Evolutionary conservation across 345 rosid genomes (phyloP), one percentile per base, ranked within the genome.

Genomic region (Anacardium occidentale): DNA sequence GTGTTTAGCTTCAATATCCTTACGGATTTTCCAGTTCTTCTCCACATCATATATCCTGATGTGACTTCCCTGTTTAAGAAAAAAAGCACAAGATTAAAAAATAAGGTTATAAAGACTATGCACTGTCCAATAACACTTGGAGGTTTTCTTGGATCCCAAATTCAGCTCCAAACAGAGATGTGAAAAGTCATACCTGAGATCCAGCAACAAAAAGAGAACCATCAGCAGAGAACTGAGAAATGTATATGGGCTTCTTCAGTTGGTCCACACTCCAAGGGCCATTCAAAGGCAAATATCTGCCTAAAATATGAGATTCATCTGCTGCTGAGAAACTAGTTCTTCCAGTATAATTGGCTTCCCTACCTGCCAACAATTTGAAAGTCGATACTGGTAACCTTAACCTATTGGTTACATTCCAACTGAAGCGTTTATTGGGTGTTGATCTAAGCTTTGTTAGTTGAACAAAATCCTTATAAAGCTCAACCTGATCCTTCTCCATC

Each of bases 21-120:
- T 89, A 74, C 84, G 87, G 77, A 85, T 14, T 78, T 83, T 70
- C 94, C 91, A 89, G 21, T 82, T 86, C 44, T 59, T 83, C 2
- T 87, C 91, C 77, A 85, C 90, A 29, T 87, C 79, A 76, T 89
- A 89, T 77, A 89, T 75, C 80, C 84, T 82, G 70, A 89, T 82
- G 4, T 81, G 84, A 63, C 87, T 78, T 64, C 73, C 80, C 94
- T 89, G 83, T 76, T 66, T 62, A 37, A 63, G 47, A 40, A 3
- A 59, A 68, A 62, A 76, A 42, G 58, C 7, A 34, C 62, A 74
- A 12, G 62, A n/a, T 50, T 42, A 29, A 15, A 70, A 32, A 44
- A 14, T 44, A 55, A 11, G 54, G 44, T 62, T 21, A 52, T 66
- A 26, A 15, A 26, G 47, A 65, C 34, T 55, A n/a, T 12, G 15